A percentile compares a stretch with the other conserved stretches of the same genome.
These are phyloP conservation scores for Hypoxylon sp. DNA, from an alignment of 2,329 filamentous ascomycete genomes.

Conservation along the genomic window DNA sequence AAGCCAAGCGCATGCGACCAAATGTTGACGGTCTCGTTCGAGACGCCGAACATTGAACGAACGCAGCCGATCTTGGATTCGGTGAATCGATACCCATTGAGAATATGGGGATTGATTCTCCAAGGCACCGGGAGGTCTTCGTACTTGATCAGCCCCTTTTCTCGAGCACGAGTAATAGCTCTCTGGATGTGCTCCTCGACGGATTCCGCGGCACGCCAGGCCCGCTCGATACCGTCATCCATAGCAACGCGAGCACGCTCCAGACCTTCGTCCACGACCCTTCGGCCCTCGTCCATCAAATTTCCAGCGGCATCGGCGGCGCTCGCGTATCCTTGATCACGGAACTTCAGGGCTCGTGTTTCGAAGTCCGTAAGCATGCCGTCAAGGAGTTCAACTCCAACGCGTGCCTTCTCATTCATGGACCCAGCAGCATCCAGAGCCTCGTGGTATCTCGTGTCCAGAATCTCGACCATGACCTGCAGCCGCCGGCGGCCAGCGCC, in stretches of 20 bases:
- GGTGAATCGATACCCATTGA: slow-evolving; percentile 91
- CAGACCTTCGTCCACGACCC: slow-evolving; percentile 84
- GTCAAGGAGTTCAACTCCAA: slow-evolving; percentile 89
- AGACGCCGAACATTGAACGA: slow-evolving; percentile 83
- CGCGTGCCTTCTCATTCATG: slow-evolving; percentile 90
- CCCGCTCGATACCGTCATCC: slow-evolving; percentile 85
- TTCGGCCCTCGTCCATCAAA: slow-evolving; percentile 82
- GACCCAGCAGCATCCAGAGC: slow-evolving; percentile 87
- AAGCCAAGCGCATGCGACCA: slow-evolving; percentile 95
- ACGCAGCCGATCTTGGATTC: slow-evolving; percentile 93
- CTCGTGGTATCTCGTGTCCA: slow-evolving; percentile 90
- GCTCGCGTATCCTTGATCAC: slow-evolving; percentile 79
- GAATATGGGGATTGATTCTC: slow-evolving; percentile 95
- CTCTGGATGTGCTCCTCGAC: slow-evolving; percentile 87
- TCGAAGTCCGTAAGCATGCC: slow-evolving; percentile 89
- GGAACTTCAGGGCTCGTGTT: slow-evolving; percentile 81
- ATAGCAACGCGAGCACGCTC: slow-evolving; percentile 81
- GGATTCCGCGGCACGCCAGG: slow-evolving; percentile 84
- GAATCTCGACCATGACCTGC: slow-evolving; percentile 90
- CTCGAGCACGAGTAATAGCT: slow-evolving; percentile 80
- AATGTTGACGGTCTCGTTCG: slow-evolving; percentile 97
- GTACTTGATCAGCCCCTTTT: slow-evolving; percentile 88
- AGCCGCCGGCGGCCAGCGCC: slow-evolving; percentile 87
- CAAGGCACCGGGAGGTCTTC: slow-evolving; percentile 92
- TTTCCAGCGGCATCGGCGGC: slow-evolving; percentile 77